A percentile compares a stretch with the other conserved stretches of the same genome.
Evolutionary conservation across 306 rosid genomes (phyloP).

Genomic region (Fagus crenata): DNA sequence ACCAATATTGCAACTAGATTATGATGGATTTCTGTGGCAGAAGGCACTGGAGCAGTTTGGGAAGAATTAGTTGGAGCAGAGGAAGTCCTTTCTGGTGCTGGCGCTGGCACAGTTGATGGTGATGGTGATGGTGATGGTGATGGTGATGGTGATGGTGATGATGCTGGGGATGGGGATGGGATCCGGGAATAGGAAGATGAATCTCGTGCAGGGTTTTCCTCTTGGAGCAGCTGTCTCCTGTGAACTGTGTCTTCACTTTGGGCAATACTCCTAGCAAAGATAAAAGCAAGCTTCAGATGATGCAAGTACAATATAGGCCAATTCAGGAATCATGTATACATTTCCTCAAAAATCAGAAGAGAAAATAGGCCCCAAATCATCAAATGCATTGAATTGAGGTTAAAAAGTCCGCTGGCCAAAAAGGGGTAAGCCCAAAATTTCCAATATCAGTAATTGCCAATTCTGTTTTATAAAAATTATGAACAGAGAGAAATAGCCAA

Average conservation of each 20-base stretch:
- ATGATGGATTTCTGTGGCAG: neutral
- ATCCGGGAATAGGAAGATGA: neutral
- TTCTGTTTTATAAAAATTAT: neutral
- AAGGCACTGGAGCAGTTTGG: conserved; percentile 4
- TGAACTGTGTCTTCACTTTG: conserved; percentile 27
- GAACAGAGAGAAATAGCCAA: neutral
- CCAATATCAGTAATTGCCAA: neutral
- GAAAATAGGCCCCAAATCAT: neutral
- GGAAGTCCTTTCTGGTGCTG: neutral
- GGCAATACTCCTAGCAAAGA: conserved; percentile 45
- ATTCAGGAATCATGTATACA: neutral
- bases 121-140: neutral
- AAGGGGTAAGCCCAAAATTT: neutral
- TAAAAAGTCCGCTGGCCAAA: neutral
- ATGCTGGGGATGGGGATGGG: neutral
- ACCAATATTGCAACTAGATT: conserved; percentile 31
- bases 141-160: no score
- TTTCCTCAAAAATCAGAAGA: neutral
- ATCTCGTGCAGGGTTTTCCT: neutral
- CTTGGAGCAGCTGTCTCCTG: conserved; percentile 30
- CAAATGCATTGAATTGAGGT: neutral
- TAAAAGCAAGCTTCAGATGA: neutral
- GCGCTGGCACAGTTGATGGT: neutral
- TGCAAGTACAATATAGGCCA: neutral
- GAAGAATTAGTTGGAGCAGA: neutral